Evolutionary conservation across 192 early-diverging fungal species (phyloP).

Genomic region (Geranomyces variabilis): DNA sequence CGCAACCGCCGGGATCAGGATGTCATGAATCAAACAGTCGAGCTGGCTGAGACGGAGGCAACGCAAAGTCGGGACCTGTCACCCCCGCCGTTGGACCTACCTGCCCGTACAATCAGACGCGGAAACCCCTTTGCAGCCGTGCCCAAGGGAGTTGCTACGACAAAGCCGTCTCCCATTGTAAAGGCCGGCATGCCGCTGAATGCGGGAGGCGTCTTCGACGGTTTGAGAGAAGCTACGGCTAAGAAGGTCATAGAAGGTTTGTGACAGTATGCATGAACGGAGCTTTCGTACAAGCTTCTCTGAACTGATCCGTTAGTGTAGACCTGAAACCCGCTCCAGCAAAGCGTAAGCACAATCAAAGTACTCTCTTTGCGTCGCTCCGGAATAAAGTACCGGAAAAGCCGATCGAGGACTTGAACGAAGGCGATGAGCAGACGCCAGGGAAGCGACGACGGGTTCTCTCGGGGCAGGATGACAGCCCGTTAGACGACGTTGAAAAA

Average conservation of each 20-base stretch:
- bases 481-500: too few species aligned
- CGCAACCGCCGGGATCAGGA: too few species aligned
- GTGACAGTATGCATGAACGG: neutral
- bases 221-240: neutral
- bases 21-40: too few species aligned
- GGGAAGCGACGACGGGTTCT: too few species aligned
- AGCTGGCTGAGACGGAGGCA: neutral
- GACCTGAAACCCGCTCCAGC: neutral
- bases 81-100: neutral
- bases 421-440: too few species aligned
- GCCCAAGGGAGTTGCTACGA: neutral
- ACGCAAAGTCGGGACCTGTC: neutral
- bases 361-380: neutral
- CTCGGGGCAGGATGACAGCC: too few species aligned
- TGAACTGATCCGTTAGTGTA: neutral
- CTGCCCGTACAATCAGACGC: neutral
- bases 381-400: too few species aligned
- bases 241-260: neutral
- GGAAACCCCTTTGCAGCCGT: constrained; percentile 4
- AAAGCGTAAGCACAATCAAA: constrained; percentile 7
- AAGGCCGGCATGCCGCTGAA: neutral
- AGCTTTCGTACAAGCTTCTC: neutral
- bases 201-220: neutral
- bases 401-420: too few species aligned
- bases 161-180: neutral